A percentile compares a stretch with the other conserved stretches of the same genome.
Conservation (phyloP, 2,329 filamentous ascomycete genomes). For the Sarocladium strictum region DNA sequence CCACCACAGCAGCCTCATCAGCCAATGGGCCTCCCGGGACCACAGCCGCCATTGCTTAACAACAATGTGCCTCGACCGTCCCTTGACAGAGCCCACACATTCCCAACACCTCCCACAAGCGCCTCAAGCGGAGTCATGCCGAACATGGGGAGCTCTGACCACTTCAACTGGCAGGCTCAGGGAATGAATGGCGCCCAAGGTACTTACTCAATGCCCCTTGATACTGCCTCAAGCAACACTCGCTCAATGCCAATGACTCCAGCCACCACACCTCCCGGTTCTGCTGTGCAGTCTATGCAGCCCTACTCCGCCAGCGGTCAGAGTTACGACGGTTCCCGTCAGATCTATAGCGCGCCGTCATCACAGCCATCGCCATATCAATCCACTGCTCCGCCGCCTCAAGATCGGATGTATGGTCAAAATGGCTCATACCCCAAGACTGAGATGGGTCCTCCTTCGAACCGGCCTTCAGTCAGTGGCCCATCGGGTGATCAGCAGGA, state of each 20-base stretch:
- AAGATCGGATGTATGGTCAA: constrained; percentile 65
- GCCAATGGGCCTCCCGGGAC: constrained; percentile 53
- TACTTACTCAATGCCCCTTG: constrained; percentile 71
- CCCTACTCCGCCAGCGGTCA: constrained; percentile 64
- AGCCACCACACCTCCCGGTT: constrained; percentile 81
- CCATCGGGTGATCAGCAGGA: constrained; percentile 57
- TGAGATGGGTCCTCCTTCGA: constrained; percentile 80
- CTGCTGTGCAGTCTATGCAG: constrained; percentile 70
- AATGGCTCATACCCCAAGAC: constrained; percentile 67
- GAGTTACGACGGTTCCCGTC: constrained; percentile 69
- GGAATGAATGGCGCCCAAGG: constrained; percentile 58
- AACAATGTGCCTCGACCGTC: constrained; percentile 67
- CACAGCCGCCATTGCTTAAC: constrained; percentile 54
- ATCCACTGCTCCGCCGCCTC: constrained; percentile 41
- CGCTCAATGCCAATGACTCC: constrained; percentile 89
- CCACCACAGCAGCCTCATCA: constrained; percentile 24
- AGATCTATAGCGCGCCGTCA: constrained; percentile 69
- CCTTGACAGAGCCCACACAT: constrained; percentile 82
- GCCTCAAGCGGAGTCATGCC: constrained; percentile 72
- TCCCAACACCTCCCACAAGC: constrained; percentile 88
- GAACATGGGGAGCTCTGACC: constrained; percentile 67
- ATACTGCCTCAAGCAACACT: constrained; percentile 59
- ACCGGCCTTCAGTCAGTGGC: constrained; percentile 51
- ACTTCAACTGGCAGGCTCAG: constrained; percentile 69
- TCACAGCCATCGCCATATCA: constrained; percentile 67